These are phyloP conservation scores for Pyrus hybrid DNA, from an alignment of 331 rosid genomes.

Conservation along the genomic window DNA sequence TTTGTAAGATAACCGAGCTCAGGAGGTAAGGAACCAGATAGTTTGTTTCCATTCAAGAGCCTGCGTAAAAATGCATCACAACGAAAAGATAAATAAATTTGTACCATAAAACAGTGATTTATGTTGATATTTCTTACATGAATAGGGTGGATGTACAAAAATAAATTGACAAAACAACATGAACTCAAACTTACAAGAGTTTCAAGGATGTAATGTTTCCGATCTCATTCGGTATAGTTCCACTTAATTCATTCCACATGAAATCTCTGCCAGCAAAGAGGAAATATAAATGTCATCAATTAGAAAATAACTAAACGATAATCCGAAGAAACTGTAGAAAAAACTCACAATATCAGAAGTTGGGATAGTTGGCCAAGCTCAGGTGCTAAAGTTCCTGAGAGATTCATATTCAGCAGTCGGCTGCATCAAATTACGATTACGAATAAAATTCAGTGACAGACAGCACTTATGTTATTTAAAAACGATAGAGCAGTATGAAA, in stretches of 20 bases:
- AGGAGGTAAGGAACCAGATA: slow-evolving; percentile 36
- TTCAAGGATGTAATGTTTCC: slow-evolving; percentile 43
- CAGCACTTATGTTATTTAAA: not conserved
- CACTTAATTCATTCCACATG: slow-evolving; percentile 83
- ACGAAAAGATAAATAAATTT: not conserved
- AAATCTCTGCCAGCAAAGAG: slow-evolving; percentile 48
- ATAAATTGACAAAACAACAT: not conserved
- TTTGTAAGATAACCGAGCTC: slow-evolving; percentile 35
- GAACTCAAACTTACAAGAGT: slow-evolving; percentile 60
- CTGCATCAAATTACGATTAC: slow-evolving; percentile 36
- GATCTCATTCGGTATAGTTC: slow-evolving; percentile 78
- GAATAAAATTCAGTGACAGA: not conserved
- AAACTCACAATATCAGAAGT: slow-evolving; percentile 57
- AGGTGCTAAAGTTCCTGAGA: slow-evolving; percentile 62
- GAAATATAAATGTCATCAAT: not conserved
- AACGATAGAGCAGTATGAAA: not conserved
- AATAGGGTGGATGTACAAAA: not conserved
- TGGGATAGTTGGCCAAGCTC: slow-evolving; percentile 61
- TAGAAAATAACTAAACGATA: slow-evolving; percentile 20
- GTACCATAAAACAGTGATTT: not conserved
- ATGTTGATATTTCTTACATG: not conserved
- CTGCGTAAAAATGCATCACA: slow-evolving; percentile 10
- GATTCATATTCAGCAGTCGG: slow-evolving; percentile 45
- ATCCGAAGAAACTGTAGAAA: not conserved
- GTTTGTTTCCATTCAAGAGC: slow-evolving; percentile 37